Base-by-base conservation (phyloP, 2,329 filamentous ascomycete species). In the Talaromyces sp. region DNA sequence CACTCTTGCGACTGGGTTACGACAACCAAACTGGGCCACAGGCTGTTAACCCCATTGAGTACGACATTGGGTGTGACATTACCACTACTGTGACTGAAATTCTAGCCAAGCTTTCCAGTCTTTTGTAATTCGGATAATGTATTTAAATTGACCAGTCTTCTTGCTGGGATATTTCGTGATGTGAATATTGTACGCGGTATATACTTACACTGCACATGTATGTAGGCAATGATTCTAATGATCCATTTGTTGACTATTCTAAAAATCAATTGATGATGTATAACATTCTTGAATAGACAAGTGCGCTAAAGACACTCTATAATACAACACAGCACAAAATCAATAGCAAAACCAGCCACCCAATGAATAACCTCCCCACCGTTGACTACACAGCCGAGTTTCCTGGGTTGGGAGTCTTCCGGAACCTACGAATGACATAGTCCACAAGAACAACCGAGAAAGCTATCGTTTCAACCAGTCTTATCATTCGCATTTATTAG, bases 31-130 rank as follows among this genome's bases (percentile, higher is more conserved):
- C 42, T 1, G 58, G 58, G 4, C 53, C 59, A 2, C 59, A 61
- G 19, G 15, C 54, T 13, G 27, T 47, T 1, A 6, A 42, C 15
- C 59, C 59, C n/a, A 42, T 47, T 32, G 22, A 15, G 19, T 57
- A 61, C 44, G 59, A 61, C 13, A 44, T 33, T 44, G 59, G 59
- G n/a, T 57, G 59, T 30, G 33, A 42, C 11, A 10, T 61, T 19
- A 33, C 42, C 1, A 61, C 54, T 32, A 57, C 54, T 13, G 3
- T 53, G 19, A 44, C 33, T 4, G 47, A 54, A 8, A 27, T 57
- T 27, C 17, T 57, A n/a, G 7, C 25, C 13, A 39, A 39, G 36
- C n/a, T 39, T n/a, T n/a, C 36, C 36, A 39, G 36, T n/a, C 36
- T 39, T 39, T 39, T 39, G 13, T 39, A 39, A 7, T n/a, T 39